phyloP scores from a whole-genome alignment of 129 eudicot species.

The Saposhnikovia divaricata region DNA sequence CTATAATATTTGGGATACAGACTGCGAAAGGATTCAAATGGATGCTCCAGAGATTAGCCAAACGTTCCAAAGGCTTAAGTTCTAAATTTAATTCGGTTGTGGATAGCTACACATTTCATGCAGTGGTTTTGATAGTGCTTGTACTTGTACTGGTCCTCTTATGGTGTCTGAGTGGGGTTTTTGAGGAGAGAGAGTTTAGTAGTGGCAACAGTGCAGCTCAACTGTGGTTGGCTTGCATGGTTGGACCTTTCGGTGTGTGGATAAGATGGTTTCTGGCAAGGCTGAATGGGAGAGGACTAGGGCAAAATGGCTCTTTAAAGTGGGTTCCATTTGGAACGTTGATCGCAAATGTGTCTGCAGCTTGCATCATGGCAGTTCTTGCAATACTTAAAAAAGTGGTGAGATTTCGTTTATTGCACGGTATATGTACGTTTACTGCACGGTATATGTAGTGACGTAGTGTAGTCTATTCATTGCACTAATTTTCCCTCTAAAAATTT shows the following conservation, averaged over 20 bases:
- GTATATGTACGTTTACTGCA: background rate
- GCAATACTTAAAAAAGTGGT: slow-evolving; percentile 76
- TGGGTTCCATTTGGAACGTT: slow-evolving; percentile 96
- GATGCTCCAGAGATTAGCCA: slow-evolving; percentile 20
- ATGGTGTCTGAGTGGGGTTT: slow-evolving; percentile 44
- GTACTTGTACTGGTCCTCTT: slow-evolving; percentile 37
- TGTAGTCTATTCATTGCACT: background rate
- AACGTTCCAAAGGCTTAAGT: slow-evolving; percentile 10
- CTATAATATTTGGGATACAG: slow-evolving; percentile 59
- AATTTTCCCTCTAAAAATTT: background rate
- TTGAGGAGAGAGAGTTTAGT: slow-evolving; percentile 43
- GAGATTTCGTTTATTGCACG: background rate
- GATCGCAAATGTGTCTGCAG: slow-evolving; percentile 70
- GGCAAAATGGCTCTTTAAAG: slow-evolving; percentile 33
- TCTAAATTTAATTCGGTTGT: slow-evolving; percentile 14
- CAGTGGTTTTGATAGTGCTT: slow-evolving; percentile 26
- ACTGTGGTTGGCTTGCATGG: slow-evolving; percentile 77
- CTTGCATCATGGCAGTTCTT: slow-evolving; percentile 81
- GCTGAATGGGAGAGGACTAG: slow-evolving; percentile 75
- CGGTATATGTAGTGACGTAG: background rate
- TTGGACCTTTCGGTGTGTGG: slow-evolving; percentile 94
- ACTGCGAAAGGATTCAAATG: slow-evolving; percentile 65
- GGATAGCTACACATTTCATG: slow-evolving; percentile 18
- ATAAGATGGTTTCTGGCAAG: slow-evolving; percentile 72
- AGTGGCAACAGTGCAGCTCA: slow-evolving; percentile 41